Base-by-base conservation (phyloP, 768 basidiomycete genomes). In the Phanerochaete carnosa region DNA sequence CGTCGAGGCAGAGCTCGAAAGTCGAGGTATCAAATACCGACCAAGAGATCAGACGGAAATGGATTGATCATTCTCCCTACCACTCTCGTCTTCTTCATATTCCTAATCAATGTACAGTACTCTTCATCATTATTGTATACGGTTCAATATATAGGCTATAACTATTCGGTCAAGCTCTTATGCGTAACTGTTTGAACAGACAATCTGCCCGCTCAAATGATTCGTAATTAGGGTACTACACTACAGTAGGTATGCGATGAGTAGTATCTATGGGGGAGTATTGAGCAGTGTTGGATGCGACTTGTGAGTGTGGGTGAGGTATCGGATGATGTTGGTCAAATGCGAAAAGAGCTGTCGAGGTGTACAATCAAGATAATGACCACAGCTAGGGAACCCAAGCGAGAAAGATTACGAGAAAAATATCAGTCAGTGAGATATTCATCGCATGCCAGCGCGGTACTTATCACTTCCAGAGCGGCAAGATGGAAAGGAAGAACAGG, bases 21-120 rank as follows among this genome's bases (percentile, higher is more conserved):
- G 76, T 51, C 82, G 88, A 49, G 87, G 87, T 19, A 88, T 95
- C 74, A 88, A 86, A 67, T 95, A 95, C 69, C 83, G 92, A n/a
- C 88, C 91, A 1, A 76, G 92, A 65, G 92, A 94, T 72, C 88
- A 89, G 70, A 86, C 83, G 12, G 90, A 90, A 65, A 82, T 84
- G 69, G 89, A 90, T 69, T 90, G 37, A 67, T n/a, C 37, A 30
- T 33, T 16, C 29, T 58, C 26, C 23, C 45, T 46, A 6, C 47
- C 26, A 19, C 26, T 26, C 7, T 6, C 47, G 5, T 33, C 3
- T 50, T 50, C 16, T 22, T 39, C 35, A 26, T 56, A 56, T 56
- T 45, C 35, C 45, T 35, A 9, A 5, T 25, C 23, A 46, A 6
- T 49, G 47, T 49, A 49, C 47, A 49, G 25, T 49, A 49, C n/a